phyloP scores from a whole-genome alignment of 306 rosid species.

The Heteromeles arbutifolia region DNA sequence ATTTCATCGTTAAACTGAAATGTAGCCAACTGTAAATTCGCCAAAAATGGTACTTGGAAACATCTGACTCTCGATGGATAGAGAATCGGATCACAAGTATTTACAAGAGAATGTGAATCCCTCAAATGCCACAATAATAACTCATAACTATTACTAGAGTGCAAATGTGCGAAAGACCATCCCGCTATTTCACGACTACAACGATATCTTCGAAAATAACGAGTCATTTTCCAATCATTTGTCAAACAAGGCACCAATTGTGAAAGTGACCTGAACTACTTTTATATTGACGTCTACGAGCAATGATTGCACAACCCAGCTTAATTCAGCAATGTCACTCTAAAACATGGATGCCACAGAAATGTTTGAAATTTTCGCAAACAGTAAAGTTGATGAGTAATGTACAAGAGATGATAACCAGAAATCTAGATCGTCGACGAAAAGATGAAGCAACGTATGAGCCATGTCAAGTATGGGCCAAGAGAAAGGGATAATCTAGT shows the following conservation, averaged over 20 bases:
- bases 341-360: not conserved
- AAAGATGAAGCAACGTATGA: not conserved
- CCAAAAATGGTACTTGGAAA: too few species aligned
- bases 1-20: too few species aligned
- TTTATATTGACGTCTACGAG: too few species aligned
- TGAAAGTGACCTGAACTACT: not conserved
- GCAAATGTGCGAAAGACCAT: too few species aligned
- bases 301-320: not conserved
- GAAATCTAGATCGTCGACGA: not conserved
- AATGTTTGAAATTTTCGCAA: not conserved
- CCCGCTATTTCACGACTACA: too few species aligned
- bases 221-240: not conserved
- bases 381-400: not conserved
- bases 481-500: not conserved
- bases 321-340: not conserved
- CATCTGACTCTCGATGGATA: too few species aligned
- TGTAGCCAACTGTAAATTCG: too few species aligned
- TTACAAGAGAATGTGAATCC: not conserved
- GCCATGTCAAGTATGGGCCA: not conserved
- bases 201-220: not conserved
- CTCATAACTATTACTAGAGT: not conserved
- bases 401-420: not conserved
- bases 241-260: not conserved
- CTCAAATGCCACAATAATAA: not conserved
- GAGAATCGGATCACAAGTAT: not conserved